A percentile compares a stretch with the other conserved stretches of the same genome.
These are phyloP conservation scores for Crithidia expoeki DNA, from an alignment of 208 protist species.

Conservation along the genomic window DNA sequence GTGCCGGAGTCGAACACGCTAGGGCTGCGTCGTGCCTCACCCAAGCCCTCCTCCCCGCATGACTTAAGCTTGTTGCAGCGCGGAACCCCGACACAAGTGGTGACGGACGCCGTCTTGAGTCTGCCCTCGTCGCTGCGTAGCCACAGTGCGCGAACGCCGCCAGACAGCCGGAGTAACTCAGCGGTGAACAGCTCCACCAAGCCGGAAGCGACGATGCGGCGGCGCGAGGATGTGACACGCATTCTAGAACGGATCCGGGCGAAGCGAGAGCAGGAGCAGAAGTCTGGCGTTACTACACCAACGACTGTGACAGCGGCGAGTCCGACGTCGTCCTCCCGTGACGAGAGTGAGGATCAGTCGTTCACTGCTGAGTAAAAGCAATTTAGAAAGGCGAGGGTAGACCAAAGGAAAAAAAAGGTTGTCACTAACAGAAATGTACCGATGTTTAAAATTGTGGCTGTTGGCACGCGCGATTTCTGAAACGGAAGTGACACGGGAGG, in stretches of 20 bases:
- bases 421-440: no score
- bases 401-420: no score
- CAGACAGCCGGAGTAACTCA: constrained; percentile 5
- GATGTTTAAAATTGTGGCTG: neutral
- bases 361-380: neutral
- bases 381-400: no score
- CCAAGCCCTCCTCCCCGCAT: neutral
- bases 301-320: constrained; percentile 7
- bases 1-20: constrained; percentile 29
- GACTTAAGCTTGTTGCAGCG: neutral
- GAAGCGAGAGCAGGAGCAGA: constrained; percentile 39
- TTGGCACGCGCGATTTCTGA: no score
- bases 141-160: neutral
- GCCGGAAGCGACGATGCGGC: constrained; percentile 21
- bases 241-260: constrained; percentile 49
- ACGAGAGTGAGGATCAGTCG: constrained; percentile 8
- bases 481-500: no score
- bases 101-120: constrained; percentile 8
- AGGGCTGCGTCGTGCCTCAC: constrained; percentile 11
- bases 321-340: constrained; percentile 1
- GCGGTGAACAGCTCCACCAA: constrained; percentile 1
- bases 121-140: constrained; percentile 15
- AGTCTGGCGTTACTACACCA: constrained; percentile 1
- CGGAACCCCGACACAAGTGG: neutral
- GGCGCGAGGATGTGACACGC: constrained; percentile 44